Evolutionary conservation across 2,329 filamentous ascomycete species (phyloP).

Genomic region (Colletotrichum shisoi): DNA sequence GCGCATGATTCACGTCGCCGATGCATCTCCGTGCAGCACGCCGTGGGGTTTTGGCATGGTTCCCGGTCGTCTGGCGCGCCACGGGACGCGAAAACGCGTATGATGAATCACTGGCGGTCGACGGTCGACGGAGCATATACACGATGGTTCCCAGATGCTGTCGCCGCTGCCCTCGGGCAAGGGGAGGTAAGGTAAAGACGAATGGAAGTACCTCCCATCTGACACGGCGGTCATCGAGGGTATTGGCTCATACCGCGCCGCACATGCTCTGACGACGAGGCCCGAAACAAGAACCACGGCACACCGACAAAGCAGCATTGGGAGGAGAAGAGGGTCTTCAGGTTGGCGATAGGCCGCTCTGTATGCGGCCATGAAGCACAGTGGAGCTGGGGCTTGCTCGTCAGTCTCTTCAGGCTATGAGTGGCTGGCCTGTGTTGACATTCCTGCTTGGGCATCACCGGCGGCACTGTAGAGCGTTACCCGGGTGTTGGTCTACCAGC

Average conservation of each 20-base stretch:
- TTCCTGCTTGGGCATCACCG: constrained; percentile 38
- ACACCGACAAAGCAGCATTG: constrained; percentile 29
- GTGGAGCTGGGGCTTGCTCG: constrained; percentile 41
- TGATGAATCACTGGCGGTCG: constrained; percentile 16
- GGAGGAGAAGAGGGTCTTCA: constrained; percentile 19
- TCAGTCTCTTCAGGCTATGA: constrained; percentile 31
- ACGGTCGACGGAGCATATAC: neutral
- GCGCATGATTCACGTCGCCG: constrained; percentile 35
- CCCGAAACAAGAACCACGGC: constrained; percentile 34
- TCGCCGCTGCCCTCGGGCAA: neutral
- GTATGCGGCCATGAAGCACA: constrained; percentile 44
- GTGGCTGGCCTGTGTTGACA: constrained; percentile 37
- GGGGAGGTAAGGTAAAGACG: constrained; percentile 6
- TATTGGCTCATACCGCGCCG: constrained; percentile 15
- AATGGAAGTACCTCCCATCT: constrained; percentile 9
- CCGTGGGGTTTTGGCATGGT: constrained; percentile 12
- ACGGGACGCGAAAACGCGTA: constrained; percentile 34
- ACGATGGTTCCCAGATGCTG: constrained; percentile 17
- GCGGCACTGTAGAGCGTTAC: constrained; percentile 26
- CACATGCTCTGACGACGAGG: constrained; percentile 4
- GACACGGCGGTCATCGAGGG: neutral
- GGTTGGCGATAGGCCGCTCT: constrained; percentile 40
- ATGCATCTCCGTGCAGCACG: constrained; percentile 30
- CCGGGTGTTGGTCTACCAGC: constrained; percentile 36
- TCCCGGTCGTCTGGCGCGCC: constrained; percentile 31